A percentile compares a stretch with the other conserved stretches of the same genome.
phyloP scores from a whole-genome alignment of 1,284 basidiomycete genomes.

The Peniophora sp. region DNA sequence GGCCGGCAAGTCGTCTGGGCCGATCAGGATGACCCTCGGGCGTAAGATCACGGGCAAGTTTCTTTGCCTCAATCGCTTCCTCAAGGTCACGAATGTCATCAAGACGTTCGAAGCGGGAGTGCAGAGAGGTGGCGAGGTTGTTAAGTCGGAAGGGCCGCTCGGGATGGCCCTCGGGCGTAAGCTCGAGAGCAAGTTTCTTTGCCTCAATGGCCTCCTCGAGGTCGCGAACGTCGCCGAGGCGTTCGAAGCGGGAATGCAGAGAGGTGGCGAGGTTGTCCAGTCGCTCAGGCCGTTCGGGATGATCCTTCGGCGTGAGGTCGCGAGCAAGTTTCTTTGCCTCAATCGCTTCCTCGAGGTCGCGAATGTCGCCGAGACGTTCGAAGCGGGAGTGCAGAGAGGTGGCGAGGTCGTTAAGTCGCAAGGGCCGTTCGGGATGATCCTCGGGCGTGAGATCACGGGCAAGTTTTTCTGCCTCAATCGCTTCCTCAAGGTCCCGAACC shows the following conservation, averaged over 20 bases:
- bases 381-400: neutral
- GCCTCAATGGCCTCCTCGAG: neutral
- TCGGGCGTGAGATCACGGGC: neutral
- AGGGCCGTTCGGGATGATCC: neutral
- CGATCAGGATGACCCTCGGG: neutral
- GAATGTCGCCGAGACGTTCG: slow-evolving; percentile 1
- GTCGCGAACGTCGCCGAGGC: neutral
- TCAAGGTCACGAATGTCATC: slow-evolving; percentile 16
- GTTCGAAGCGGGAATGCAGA: neutral
- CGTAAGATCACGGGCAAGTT: neutral
- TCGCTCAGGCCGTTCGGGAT: neutral
- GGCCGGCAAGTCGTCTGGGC: neutral
- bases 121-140: neutral
- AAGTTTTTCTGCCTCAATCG: neutral
- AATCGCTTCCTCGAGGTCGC: neutral
- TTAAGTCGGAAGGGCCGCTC: neutral
- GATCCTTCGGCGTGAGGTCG: neutral
- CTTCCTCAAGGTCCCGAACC: neutral
- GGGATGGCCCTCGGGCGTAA: neutral
- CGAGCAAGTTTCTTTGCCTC: neutral
- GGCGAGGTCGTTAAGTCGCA: neutral
- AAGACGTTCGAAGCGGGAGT: slow-evolving; percentile 3
- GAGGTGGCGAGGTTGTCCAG: neutral
- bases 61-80: slow-evolving; percentile 10
- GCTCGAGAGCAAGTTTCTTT: neutral